phyloP scores from a whole-genome alignment of 2,329 filamentous ascomycete genomes.

The Gaeumannomyces tritici region DNA sequence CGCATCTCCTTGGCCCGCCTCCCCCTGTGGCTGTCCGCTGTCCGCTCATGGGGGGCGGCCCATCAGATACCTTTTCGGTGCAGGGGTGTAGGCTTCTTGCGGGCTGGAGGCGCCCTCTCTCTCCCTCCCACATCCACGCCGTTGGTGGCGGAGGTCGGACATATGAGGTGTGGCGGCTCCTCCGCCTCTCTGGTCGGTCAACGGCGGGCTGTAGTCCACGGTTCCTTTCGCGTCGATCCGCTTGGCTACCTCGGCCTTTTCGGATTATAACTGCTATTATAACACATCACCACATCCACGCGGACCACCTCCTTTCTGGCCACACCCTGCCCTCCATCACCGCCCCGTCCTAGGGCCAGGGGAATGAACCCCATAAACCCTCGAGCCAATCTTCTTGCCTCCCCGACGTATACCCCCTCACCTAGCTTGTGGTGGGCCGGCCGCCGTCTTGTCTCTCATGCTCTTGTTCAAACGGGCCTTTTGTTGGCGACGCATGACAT shows the following conservation, averaged over 20 bases:
- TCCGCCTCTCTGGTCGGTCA: neutral
- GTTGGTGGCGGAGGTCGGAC: neutral
- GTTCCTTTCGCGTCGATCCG: neutral
- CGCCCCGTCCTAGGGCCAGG: neutral
- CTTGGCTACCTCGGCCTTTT: neutral
- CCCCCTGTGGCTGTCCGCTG: too few species aligned
- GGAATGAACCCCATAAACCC: neutral
- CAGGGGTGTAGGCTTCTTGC: too few species aligned
- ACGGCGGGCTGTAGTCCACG: neutral
- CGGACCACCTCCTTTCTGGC: too few species aligned
- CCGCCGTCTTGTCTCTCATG: neutral
- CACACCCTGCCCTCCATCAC: neutral
- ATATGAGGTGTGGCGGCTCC: neutral
- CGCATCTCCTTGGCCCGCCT: neutral
- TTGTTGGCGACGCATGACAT: neutral
- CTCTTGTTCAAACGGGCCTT: neutral
- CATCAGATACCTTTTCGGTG: neutral
- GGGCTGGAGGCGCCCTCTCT: neutral
- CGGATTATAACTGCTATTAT: neutral
- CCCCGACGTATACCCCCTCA: neutral
- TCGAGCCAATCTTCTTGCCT: neutral
- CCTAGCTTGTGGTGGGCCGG: neutral
- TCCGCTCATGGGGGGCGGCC: neutral
- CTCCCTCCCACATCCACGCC: neutral
- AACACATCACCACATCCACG: neutral